Conservation (phyloP, 2,329 filamentous ascomycete species). For the Tolypocladium tropicale region DNA sequence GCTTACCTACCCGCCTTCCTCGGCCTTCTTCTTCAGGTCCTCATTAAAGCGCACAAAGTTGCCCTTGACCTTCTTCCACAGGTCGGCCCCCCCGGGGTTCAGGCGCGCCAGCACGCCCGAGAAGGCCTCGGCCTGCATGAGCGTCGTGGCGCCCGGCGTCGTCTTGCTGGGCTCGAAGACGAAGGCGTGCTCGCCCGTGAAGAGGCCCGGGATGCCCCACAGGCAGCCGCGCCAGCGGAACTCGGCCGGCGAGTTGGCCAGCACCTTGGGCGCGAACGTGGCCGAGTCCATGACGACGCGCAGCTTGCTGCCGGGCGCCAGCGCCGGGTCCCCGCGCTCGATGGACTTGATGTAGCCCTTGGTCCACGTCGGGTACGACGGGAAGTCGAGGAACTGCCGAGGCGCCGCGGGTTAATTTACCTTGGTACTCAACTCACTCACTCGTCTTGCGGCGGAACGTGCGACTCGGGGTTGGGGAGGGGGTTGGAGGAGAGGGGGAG, state of each 20-base stretch:
- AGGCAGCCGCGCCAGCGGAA: conserved; percentile 10
- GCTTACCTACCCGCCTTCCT: not conserved
- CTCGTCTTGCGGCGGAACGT: too few relatives aligned
- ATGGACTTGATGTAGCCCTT: conserved; percentile 1
- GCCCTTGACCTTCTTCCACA: not conserved
- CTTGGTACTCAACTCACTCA: too few relatives aligned
- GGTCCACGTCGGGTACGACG: not conserved
- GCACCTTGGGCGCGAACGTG: not conserved
- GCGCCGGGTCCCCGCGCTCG: not conserved
- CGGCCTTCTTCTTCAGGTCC: conserved; percentile 1
- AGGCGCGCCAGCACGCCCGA: conserved; percentile 4
- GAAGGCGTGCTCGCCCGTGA: conserved; percentile 11
- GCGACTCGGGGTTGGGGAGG: too few relatives aligned
- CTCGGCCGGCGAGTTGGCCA: conserved; percentile 2
- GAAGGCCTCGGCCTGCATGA: conserved; percentile 11
- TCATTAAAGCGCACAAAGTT: not conserved
- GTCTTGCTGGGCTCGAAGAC: conserved; percentile 9
- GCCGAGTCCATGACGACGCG: not conserved
- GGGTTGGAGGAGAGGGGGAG: too few relatives aligned
- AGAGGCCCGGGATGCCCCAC: conserved; percentile 5
- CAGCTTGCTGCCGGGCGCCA: not conserved
- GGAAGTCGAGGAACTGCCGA: conserved; percentile 4
- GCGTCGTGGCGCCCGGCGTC: conserved; percentile 10
- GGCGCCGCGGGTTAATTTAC: too few relatives aligned
- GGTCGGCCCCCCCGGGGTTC: not conserved